These are phyloP conservation scores for Xerocomellus intermedius DNA, from an alignment of 768 basidiomycete genomes.

Conservation along the genomic window DNA sequence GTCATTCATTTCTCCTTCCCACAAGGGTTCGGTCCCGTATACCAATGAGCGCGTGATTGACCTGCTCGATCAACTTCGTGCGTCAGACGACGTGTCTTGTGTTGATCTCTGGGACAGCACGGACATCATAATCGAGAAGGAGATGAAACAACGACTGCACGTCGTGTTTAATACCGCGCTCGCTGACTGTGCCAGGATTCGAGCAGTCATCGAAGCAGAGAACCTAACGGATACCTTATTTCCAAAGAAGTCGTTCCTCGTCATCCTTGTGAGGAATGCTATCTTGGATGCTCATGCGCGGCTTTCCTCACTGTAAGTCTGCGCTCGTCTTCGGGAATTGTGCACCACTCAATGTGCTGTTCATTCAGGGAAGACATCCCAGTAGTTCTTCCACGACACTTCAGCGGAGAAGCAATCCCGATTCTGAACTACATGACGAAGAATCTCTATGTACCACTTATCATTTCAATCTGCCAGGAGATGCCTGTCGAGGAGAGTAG, in stretches of 20 bases:
- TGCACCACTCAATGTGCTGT: not conserved
- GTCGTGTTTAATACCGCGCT: not conserved
- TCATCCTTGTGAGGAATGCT: slow-evolving; percentile 3
- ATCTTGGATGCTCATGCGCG: not conserved
- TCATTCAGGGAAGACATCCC: slow-evolving; percentile 5
- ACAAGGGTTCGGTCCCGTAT: not conserved
- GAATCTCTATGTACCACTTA: not conserved
- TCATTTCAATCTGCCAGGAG: not conserved
- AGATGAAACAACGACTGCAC: not conserved
- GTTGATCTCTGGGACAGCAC: not conserved
- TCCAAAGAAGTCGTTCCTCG: slow-evolving; percentile 12
- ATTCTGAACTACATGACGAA: slow-evolving; percentile 4
- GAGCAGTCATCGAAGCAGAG: slow-evolving; percentile 1
- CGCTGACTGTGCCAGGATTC: slow-evolving; percentile 5
- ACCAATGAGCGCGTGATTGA: not conserved
- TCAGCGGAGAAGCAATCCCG: slow-evolving; percentile 1
- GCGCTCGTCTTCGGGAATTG: too few species aligned
- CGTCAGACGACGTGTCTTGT: not conserved
- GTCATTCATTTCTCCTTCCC: not conserved
- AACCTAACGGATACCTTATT: not conserved
- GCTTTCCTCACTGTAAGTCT: not conserved
- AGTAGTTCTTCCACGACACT: slow-evolving; percentile 6
- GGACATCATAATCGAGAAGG: not conserved
- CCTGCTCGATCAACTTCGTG: not conserved
- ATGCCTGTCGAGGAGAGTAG: not conserved